A percentile compares a stretch with the other conserved stretches of the same genome.
These are phyloP conservation scores for Carex cristatella DNA, from an alignment of 176 grass and related monocot genomes.

Conservation along the genomic window DNA sequence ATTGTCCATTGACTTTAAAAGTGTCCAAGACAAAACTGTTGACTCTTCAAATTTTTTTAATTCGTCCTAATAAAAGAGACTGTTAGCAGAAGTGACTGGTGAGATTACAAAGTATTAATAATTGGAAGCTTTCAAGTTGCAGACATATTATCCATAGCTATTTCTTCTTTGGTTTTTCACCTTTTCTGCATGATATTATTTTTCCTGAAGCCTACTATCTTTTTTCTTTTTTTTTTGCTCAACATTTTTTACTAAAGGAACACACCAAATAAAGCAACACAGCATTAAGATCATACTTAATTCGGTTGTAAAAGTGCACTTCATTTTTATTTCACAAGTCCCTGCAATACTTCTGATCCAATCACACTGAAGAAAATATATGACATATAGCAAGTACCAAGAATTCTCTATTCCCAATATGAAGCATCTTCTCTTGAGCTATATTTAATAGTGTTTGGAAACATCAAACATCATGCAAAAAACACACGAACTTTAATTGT, in stretches of 20 bases:
- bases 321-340: neutral
- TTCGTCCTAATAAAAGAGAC: neutral
- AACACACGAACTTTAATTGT: too few species aligned
- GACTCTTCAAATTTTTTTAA: neutral
- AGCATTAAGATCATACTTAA: neutral
- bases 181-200: neutral
- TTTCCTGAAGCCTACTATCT: too few species aligned
- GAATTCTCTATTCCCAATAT: slow-evolving; percentile 23
- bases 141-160: neutral
- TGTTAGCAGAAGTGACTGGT: neutral
- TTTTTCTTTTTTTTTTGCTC: neutral
- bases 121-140: neutral
- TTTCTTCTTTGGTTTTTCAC: neutral
- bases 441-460: neutral
- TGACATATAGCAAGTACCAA: neutral
- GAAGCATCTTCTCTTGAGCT: slow-evolving; percentile 27
- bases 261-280: neutral
- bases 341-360: neutral
- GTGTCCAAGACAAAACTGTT: neutral
- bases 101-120: neutral
- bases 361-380: slow-evolving; percentile 7
- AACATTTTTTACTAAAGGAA: neutral
- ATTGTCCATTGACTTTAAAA: too few species aligned
- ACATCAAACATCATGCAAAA: slow-evolving; percentile 1
- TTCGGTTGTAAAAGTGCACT: neutral